A percentile compares a stretch with the other conserved stretches of the same genome.
Conservation (phyloP, 2,329 filamentous ascomycete genomes). For the Claviceps pusilla region DNA sequence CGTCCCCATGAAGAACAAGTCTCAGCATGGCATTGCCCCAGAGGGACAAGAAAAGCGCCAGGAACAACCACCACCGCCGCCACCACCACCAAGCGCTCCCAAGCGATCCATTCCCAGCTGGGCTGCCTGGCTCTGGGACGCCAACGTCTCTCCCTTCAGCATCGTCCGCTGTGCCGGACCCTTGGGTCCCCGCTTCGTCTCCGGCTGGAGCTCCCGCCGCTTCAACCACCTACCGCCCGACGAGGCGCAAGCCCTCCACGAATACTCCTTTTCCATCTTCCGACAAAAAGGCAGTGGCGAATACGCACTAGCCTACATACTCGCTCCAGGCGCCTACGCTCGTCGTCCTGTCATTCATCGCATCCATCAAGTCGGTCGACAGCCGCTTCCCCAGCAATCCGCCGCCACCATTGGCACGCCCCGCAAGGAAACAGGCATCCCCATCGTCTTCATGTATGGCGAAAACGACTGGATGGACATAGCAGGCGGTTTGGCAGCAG, state of each 20-base stretch:
- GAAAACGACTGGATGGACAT: constrained; percentile 99
- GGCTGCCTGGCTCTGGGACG: constrained; percentile 90
- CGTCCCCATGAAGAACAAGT: neutral
- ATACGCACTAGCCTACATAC: constrained; percentile 81
- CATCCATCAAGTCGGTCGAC: constrained; percentile 76
- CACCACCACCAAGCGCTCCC: constrained; percentile 13
- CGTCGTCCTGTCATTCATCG: constrained; percentile 74
- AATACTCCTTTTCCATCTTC: constrained; percentile 91
- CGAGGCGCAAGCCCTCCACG: constrained; percentile 74
- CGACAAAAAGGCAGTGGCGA: constrained; percentile 83
- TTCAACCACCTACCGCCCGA: constrained; percentile 74
- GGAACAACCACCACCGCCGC: neutral
- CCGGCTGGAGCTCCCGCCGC: constrained; percentile 82
- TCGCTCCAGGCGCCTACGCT: constrained; percentile 86
- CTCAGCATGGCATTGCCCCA: constrained; percentile 22
- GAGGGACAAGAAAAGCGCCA: constrained; percentile 11
- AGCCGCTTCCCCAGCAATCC: constrained; percentile 27
- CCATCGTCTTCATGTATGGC: constrained; percentile 88
- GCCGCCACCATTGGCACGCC: constrained; percentile 6
- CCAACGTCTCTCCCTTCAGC: constrained; percentile 89
- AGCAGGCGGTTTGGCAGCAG: constrained; percentile 63
- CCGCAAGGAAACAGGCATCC: constrained; percentile 49
- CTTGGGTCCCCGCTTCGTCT: constrained; percentile 79
- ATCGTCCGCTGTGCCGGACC: constrained; percentile 79
- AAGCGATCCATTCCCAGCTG: constrained; percentile 59